Evolutionary conservation across 192 early-diverging fungal species (phyloP).

Genomic region (Radiomyces spectabilis): DNA sequence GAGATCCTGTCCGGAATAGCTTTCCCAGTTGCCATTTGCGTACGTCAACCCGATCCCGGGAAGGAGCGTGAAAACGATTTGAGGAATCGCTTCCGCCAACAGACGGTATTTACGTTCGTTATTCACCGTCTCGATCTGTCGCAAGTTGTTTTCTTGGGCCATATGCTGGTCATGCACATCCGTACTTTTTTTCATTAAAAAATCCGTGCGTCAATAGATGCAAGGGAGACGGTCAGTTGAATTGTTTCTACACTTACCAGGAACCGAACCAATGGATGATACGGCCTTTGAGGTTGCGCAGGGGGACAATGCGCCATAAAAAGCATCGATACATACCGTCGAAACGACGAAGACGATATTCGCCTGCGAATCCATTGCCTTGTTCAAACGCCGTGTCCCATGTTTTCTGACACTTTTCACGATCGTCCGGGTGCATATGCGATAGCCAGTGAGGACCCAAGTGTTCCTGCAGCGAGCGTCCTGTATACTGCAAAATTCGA

Average conservation of each 20-base stretch:
- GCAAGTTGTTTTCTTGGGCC: slow-evolving; percentile 33
- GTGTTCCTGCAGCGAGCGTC: slow-evolving; percentile 24
- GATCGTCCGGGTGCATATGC: slow-evolving; percentile 45
- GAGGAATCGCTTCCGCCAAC: slow-evolving; percentile 50
- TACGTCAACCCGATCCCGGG: slow-evolving; percentile 42
- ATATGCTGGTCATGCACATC: slow-evolving; percentile 50
- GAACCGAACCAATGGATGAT: slow-evolving; percentile 53
- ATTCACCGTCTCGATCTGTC: slow-evolving; percentile 42
- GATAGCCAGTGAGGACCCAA: slow-evolving; percentile 38
- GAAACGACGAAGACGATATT: slow-evolving; percentile 43
- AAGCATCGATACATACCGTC: slow-evolving; percentile 51
- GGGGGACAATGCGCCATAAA: slow-evolving; percentile 39
- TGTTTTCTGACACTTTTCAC: slow-evolving; percentile 16
- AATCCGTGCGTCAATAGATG: neutral
- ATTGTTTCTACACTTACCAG: slow-evolving; percentile 10
- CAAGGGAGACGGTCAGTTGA: neutral
- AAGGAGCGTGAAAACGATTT: slow-evolving; percentile 49
- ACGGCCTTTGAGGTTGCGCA: slow-evolving; percentile 40
- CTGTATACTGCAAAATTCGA: slow-evolving; percentile 43
- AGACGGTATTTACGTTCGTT: slow-evolving; percentile 53
- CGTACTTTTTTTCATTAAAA: slow-evolving; percentile 20
- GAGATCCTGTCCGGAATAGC: slow-evolving; percentile 41
- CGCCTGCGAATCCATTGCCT: slow-evolving; percentile 41
- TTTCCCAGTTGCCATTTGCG: slow-evolving; percentile 49
- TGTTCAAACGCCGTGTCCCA: slow-evolving; percentile 39